A percentile compares a stretch with the other conserved stretches of the same genome.
Conservation (phyloP, 2,329 filamentous ascomycete genomes). For the Triangularia setosa region DNA sequence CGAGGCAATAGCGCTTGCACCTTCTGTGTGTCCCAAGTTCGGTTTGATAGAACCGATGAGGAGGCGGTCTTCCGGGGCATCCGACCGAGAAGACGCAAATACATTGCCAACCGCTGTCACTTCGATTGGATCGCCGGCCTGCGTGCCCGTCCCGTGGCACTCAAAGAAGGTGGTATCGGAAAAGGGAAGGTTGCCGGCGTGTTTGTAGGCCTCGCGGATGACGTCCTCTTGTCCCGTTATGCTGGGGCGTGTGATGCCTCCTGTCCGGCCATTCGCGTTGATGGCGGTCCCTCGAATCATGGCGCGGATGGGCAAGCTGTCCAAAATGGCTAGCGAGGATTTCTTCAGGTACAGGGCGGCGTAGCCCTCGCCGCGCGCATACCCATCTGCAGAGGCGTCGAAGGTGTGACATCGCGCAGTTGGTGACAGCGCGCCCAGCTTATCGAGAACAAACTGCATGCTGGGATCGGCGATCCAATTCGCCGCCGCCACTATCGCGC, state of each 20-base stretch:
- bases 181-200: not conserved
- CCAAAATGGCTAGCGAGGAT: slow-evolving; percentile 28
- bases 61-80: not conserved
- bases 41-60: slow-evolving; percentile 30
- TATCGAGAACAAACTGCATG: slow-evolving; percentile 22
- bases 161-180: slow-evolving; percentile 5
- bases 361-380: slow-evolving; percentile 19
- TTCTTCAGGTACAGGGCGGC: slow-evolving; percentile 20
- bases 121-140: slow-evolving; percentile 39
- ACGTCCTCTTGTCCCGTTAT: slow-evolving; percentile 13
- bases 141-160: slow-evolving; percentile 40
- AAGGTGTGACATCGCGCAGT: slow-evolving; percentile 28
- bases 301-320: slow-evolving; percentile 27
- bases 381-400: slow-evolving; percentile 28
- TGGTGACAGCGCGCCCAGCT: slow-evolving; percentile 25
- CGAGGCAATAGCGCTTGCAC: slow-evolving; percentile 22
- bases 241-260: slow-evolving; percentile 26
- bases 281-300: slow-evolving; percentile 27
- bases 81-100: not conserved
- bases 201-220: slow-evolving; percentile 6
- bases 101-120: slow-evolving; percentile 30
- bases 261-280: slow-evolving; percentile 31
- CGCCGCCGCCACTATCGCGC: slow-evolving; percentile 38
- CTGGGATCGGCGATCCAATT: slow-evolving; percentile 33
- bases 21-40: slow-evolving; percentile 34